phyloP scores from a whole-genome alignment of 2,329 filamentous ascomycete species.

The Pseudopithomyces maydicus region DNA sequence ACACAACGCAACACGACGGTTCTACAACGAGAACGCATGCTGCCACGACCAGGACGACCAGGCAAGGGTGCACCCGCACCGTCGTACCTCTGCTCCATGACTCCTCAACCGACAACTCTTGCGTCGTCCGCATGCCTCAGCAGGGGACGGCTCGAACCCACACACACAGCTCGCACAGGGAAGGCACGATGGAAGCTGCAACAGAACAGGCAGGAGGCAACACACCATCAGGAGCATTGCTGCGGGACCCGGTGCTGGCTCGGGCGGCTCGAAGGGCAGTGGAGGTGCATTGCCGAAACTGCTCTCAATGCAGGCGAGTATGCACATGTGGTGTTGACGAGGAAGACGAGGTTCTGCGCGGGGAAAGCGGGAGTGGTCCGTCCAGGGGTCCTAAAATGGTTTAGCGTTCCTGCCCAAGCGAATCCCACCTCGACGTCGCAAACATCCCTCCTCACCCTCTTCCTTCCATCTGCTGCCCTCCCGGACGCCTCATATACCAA shows the following conservation, averaged over 20 bases:
- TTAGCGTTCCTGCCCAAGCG: conserved; percentile 32
- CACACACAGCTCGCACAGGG: neutral
- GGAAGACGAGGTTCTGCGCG: conserved; percentile 12
- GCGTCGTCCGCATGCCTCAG: neutral
- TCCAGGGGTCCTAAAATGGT: conserved; percentile 5
- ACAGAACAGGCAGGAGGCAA: neutral
- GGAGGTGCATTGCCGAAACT: conserved; percentile 17
- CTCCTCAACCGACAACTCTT: neutral
- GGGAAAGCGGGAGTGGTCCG: conserved; percentile 11
- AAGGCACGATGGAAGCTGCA: neutral
- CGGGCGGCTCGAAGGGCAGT: conserved; percentile 18
- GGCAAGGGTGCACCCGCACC: neutral
- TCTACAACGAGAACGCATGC: conserved; percentile 18
- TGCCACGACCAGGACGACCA: conserved; percentile 4
- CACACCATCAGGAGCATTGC: neutral
- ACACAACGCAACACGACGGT: conserved; percentile 24
- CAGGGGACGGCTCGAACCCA: neutral
- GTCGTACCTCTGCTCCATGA: conserved; percentile 1
- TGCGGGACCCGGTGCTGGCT: neutral
- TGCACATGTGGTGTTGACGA: conserved; percentile 27
- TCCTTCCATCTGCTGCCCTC: conserved; percentile 7
- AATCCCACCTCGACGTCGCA: conserved; percentile 40
- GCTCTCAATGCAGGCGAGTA: conserved; percentile 17
- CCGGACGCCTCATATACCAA: conserved; percentile 15
- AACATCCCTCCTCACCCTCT: conserved; percentile 23